Percentiles rank a stretch among this genome's conserved stretches.
These are phyloP conservation scores for Pancytospora philotis DNA, from an alignment of 371 early-diverging fungal species.

Conservation along the genomic window DNA sequence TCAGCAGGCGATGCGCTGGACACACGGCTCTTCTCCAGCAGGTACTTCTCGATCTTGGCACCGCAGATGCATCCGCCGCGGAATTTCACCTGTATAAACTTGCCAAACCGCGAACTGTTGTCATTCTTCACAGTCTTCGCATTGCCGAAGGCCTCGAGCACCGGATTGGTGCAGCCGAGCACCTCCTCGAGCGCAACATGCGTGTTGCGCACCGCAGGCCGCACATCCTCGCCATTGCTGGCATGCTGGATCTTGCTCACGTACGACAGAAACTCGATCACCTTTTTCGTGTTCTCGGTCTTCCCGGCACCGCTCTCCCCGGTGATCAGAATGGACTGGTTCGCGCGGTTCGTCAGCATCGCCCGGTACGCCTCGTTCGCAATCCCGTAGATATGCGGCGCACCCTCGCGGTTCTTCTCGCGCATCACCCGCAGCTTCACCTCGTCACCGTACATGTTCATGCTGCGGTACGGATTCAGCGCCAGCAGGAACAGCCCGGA, in stretches of 20 bases:
- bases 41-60: conserved; percentile 70
- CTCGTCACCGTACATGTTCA: conserved; percentile 13
- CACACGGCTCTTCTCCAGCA: conserved; percentile 70
- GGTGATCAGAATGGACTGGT: conserved; percentile 61
- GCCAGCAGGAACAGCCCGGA: conserved; percentile 50
- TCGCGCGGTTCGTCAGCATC: conserved; percentile 17
- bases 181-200: conserved; percentile 64
- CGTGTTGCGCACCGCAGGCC: no score
- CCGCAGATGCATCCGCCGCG: no score
- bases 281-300: conserved; percentile 55
- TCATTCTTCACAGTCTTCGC: conserved; percentile 64
- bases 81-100: conserved; percentile 65
- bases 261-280: conserved; percentile 49
- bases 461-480: conserved; percentile 53
- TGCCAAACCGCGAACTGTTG: conserved; percentile 68
- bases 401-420: conserved; percentile 8
- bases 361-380: conserved; percentile 36
- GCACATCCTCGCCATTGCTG: conserved; percentile 78
- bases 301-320: conserved; percentile 60
- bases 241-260: conserved; percentile 64
- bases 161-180: conserved; percentile 17
- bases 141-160: conserved; percentile 70
- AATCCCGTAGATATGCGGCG: conserved; percentile 42
- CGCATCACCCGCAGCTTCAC: conserved; percentile 63
- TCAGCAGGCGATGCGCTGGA: conserved; percentile 62